phyloP scores from a whole-genome alignment of 2,329 filamentous ascomycete genomes.

The Alternaria atra region DNA sequence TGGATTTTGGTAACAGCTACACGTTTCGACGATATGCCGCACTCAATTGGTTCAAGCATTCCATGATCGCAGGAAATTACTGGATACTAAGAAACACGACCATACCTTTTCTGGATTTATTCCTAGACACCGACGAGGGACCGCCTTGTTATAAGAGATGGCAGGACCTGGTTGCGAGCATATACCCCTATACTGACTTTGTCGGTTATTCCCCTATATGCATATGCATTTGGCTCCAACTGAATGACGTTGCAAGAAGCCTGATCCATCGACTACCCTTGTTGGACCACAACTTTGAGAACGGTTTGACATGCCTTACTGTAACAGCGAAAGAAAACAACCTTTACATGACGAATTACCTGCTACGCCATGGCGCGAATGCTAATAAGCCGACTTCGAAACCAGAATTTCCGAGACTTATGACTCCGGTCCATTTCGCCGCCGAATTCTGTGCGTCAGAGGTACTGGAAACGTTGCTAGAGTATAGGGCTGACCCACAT shows the following conservation, averaged over 20 bases:
- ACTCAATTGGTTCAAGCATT: neutral
- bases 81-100: neutral
- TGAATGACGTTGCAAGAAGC: neutral
- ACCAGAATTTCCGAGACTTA: neutral
- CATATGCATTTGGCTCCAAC: neutral
- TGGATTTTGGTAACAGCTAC: neutral
- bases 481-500: neutral
- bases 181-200: neutral
- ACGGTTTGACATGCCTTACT: neutral
- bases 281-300: neutral
- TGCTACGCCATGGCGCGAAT: neutral
- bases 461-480: neutral
- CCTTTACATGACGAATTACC: neutral
- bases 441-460: neutral
- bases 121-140: neutral
- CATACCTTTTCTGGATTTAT: neutral
- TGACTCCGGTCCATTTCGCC: neutral
- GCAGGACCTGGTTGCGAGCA: neutral
- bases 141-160: neutral
- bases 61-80: too few species aligned
- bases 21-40: neutral
- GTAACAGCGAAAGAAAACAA: neutral
- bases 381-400: neutral
- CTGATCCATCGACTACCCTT: neutral
- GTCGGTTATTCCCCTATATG: neutral